Conservation (phyloP, 2,329 filamentous ascomycete species). For the Diaporthe aspalathi region DNA sequence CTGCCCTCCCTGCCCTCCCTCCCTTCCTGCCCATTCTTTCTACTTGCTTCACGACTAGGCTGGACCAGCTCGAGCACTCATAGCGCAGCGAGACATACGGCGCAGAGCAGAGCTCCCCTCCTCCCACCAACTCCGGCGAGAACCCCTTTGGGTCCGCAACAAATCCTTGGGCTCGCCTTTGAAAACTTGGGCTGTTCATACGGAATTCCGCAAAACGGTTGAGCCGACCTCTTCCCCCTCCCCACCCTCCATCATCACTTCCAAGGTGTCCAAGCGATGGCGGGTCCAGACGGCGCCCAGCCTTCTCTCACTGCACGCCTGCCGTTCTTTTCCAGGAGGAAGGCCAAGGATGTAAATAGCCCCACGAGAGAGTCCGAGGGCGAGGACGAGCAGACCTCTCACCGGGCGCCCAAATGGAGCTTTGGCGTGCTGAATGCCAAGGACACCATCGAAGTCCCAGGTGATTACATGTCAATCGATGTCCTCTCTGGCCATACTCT, state of each 20-base stretch:
- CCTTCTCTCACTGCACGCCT: conserved; percentile 23
- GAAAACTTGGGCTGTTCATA: background rate
- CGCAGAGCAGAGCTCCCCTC: background rate
- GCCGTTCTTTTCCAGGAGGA: conserved; percentile 17
- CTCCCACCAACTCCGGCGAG: background rate
- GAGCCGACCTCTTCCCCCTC: background rate
- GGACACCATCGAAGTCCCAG: conserved; percentile 87
- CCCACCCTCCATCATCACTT: background rate
- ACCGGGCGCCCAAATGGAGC: conserved; percentile 59
- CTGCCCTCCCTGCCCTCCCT: background rate
- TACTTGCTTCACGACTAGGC: background rate
- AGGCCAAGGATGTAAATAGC: conserved; percentile 1
- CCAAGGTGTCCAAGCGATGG: background rate
- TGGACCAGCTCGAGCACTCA: background rate
- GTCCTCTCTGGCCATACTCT: conserved; percentile 9
- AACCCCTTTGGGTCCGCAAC: background rate
- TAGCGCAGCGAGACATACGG: background rate
- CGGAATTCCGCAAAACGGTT: background rate
- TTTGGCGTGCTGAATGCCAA: conserved; percentile 88
- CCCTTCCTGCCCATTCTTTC: background rate
- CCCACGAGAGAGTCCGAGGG: conserved; percentile 22
- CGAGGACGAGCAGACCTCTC: conserved; percentile 10
- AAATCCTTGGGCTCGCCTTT: background rate
- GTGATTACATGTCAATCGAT: conserved; percentile 56
- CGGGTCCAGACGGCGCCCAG: conserved; percentile 2